A percentile compares a stretch with the other conserved stretches of the same genome.
Conservation (phyloP, 1,139 yeast species). For the Yamadazyma spencermartinsiae region DNA sequence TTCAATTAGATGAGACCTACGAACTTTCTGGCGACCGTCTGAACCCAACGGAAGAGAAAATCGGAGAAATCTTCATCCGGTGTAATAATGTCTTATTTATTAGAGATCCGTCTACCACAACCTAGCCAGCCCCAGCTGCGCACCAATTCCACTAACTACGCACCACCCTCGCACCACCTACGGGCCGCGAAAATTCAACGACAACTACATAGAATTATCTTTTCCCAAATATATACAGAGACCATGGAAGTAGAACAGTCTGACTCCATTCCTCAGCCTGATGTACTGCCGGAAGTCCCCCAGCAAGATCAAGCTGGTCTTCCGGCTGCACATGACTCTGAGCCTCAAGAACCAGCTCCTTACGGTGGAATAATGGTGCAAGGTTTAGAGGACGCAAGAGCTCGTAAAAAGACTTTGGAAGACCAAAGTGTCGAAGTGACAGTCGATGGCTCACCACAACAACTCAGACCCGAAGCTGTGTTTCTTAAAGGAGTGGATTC, state of each 20-base stretch:
- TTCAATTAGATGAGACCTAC: constrained; percentile 70
- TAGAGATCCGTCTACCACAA: constrained; percentile 27
- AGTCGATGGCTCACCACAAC: constrained; percentile 31
- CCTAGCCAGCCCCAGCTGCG: not conserved
- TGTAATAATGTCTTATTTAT: constrained; percentile 78
- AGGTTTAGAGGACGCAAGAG: constrained; percentile 40
- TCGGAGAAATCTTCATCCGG: constrained; percentile 85
- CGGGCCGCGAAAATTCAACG: too few species aligned
- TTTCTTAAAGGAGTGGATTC: constrained; percentile 66
- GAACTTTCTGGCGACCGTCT: constrained; percentile 54
- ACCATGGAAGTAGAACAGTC: not conserved
- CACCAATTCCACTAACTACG: too few species aligned
- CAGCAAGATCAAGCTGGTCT: too few species aligned
- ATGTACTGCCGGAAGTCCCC: too few species aligned
- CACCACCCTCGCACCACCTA: too few species aligned
- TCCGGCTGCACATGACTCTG: not conserved
- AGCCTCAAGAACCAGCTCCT: constrained; percentile 34
- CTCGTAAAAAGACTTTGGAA: constrained; percentile 29
- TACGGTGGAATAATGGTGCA: constrained; percentile 47
- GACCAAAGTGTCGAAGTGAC: constrained; percentile 37
- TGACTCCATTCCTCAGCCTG: too few species aligned
- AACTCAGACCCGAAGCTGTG: constrained; percentile 50
- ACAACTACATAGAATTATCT: too few species aligned
- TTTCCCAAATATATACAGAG: too few species aligned
- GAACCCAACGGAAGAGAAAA: constrained; percentile 47